A percentile compares a stretch with the other conserved stretches of the same genome.
Evolutionary conservation across 78 protist species (phyloP).

Genomic region (Acrasis kona): DNA sequence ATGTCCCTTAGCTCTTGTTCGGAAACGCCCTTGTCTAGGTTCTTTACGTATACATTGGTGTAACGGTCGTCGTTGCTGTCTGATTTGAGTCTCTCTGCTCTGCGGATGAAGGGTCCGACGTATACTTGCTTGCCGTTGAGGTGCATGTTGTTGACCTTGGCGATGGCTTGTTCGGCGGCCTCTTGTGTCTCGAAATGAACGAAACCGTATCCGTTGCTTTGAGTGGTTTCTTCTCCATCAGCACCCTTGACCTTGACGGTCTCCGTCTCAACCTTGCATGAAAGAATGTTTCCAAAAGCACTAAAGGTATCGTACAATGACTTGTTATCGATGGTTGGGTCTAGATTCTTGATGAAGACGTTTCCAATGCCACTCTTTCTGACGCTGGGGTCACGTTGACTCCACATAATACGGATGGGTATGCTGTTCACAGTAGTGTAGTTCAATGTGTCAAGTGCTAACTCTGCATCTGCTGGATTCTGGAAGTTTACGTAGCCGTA

Average conservation of each 20-base stretch:
- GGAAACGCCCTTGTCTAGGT: constrained; percentile 45
- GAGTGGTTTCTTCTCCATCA: constrained; percentile 36
- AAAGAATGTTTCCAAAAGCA: constrained; percentile 58
- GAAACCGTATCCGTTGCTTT: constrained; percentile 83
- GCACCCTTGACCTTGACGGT: constrained; percentile 23
- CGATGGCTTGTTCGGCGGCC: constrained; percentile 80
- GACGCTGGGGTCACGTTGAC: constrained; percentile 88
- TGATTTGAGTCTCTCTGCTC: constrained; percentile 44
- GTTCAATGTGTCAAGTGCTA: constrained; percentile 92
- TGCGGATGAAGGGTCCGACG: constrained; percentile 76
- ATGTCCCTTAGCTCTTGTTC: constrained; percentile 50
- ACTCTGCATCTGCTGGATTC: constrained; percentile 78
- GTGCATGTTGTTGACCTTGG: constrained; percentile 81
- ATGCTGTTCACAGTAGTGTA: constrained; percentile 67
- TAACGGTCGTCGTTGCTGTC: constrained; percentile 13
- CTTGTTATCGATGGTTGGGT: constrained; percentile 68
- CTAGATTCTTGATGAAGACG: constrained; percentile 94
- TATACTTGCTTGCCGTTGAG: constrained; percentile 65
- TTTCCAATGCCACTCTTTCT: constrained; percentile 93
- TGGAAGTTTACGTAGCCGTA: constrained; percentile 96
- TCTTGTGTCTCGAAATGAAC: constrained; percentile 88
- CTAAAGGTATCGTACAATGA: constrained; percentile 83
- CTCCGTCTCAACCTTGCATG: constrained; percentile 48
- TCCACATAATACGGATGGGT: constrained; percentile 96
- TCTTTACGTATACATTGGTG: constrained; percentile 92